Evolutionary conservation across 139 green algal genomes (phyloP), one percentile per base, ranked within the genome.

Genomic region (Chlorella sp.): DNA sequence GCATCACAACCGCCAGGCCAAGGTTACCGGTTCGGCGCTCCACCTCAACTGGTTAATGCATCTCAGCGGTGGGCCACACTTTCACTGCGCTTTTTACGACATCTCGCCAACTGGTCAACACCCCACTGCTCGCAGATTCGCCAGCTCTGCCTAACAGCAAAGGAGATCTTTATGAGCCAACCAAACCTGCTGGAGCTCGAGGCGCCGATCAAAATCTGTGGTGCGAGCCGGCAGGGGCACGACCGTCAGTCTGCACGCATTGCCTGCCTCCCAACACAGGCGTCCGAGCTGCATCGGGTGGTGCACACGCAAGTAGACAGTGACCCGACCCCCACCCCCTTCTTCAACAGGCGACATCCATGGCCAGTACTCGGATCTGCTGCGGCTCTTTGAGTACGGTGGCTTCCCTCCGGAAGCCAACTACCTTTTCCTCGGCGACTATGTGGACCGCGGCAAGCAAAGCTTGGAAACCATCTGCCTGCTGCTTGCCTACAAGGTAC

Each of bases 201-300:
- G 85, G 97, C 97, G 74, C 97, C 97, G 60, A 99, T 99, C 81
- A 99, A 99, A 85, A 99, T 99, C 84, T 99, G 97, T 91, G 97
- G 97, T 98, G 85, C 80, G 30, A 28, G 16, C 9, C 0, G 5
- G 63, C 9, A 13, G 63, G 17, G 2, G 63, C 1, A 7, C 9
- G 26, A 12, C 2, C 6, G 63, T 25, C 36, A 26, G 12, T 15
- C 51, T 60, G 51, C 51, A 51, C 7, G 44, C 44, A 51, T 51
- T 9, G 44, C 6, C 44, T 51, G 6, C 9, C 44, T 51, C 7
- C 23, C 64, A n/a, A n/a, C n/a, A n/a, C n/a, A n/a, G n/a, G n/a
- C n/a, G n/a, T n/a, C n/a, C n/a, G n/a, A n/a, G n/a, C n/a, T n/a
- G n/a, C n/a, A n/a, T n/a, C n/a, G n/a, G n/a, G n/a, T n/a, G n/a